These are phyloP conservation scores for Butyriboletus loyo DNA, from an alignment of 768 basidiomycete species.

Conservation along the genomic window DNA sequence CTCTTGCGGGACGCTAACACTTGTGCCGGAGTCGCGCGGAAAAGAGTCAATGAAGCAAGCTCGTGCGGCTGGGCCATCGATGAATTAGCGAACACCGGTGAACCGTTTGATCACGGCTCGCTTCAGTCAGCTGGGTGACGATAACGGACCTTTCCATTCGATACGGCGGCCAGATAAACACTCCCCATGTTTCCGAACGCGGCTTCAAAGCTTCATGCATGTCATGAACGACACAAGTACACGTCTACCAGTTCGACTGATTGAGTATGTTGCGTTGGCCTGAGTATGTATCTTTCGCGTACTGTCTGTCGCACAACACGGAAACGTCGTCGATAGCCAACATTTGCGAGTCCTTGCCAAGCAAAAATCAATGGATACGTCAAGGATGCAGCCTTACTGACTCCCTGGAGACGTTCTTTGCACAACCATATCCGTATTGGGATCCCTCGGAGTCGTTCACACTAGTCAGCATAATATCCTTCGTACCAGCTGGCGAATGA, in stretches of 20 bases:
- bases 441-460: neutral
- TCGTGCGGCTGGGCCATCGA: neutral
- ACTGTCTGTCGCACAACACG: no score
- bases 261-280: no score
- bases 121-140: neutral
- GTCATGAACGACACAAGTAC: neutral
- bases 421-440: no score
- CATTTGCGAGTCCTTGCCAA: neutral
- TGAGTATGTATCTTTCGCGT: no score
- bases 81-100: neutral
- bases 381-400: neutral
- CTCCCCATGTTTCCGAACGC: neutral
- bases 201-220: no score
- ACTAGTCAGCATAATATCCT: no score
- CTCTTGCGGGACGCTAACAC: constrained; percentile 37
- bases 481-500: neutral
- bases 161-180: neutral
- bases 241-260: neutral
- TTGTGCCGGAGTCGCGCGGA: constrained; percentile 48
- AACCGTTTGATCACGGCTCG: neutral
- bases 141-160: neutral
- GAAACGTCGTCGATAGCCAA: no score
- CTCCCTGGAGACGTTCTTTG: neutral
- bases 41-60: constrained; percentile 34
- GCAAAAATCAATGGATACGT: neutral